Evolutionary conservation across 805 yeast genomes (phyloP), one percentile per base, ranked within the genome.

Genomic region (Candida pseudoglaebosa): DNA sequence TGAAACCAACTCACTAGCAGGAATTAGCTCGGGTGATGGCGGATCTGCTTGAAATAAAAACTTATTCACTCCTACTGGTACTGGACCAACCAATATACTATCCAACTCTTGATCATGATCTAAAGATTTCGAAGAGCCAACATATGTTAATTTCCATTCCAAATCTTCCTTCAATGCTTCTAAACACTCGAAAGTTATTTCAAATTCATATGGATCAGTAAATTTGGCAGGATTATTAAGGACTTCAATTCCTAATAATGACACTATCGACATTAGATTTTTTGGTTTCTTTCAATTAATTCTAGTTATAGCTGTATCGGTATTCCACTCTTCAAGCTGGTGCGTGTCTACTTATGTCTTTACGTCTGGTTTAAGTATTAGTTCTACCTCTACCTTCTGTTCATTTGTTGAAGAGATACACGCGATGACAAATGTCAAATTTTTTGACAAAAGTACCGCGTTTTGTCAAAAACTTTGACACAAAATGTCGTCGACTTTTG

Each of bases 91-190:
- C n/a, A 93, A 67, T 28, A 93, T 80, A 1, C 97, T 89, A 56
- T 93, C 99, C 39, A 93, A 70, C 58, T 90, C 97, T 62, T 93
- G 99, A 60, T 93, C 99, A 52, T 93, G 97, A 47, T 93, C 97
- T 37, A 88, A 65, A 28, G 97, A 88, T 34, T 95, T 76, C 1
- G 97, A 90, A 4, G 96, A 86, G 1, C 99, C 99, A 29, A 93
- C 99, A 51, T 93, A 93, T 1, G 96, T 91, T 41, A 93, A 70
- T 59, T 93, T 93, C 99, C 99, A 93, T 61, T 93, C 99, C 41
- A 93, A 71, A 60, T 93, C 99, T 53, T 84, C 89, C 52, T 79
- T 86, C 48, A 93, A 69, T 1, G 96, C 89, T 61, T 93, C 99
- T 34, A 91, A 67, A 61, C 99, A 93, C 62, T 93, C 99, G 56